A percentile compares a stretch with the other conserved stretches of the same genome.
These are phyloP conservation scores for Entelexis paramagnoliae DNA, from an alignment of 1,139 yeast species.

Conservation along the genomic window DNA sequence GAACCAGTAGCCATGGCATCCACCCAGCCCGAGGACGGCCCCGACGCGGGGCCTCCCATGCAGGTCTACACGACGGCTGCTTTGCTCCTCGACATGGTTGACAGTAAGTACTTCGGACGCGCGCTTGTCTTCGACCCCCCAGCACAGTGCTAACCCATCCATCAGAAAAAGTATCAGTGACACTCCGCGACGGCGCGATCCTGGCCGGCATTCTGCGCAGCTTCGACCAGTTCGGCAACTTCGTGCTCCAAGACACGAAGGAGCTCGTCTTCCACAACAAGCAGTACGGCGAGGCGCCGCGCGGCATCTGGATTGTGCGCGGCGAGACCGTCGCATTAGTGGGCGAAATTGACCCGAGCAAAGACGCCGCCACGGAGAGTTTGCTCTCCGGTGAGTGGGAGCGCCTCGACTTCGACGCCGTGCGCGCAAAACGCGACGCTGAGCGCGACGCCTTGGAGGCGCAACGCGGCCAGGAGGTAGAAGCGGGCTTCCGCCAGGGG, in stretches of 20 bases:
- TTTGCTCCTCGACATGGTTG: slow-evolving; percentile 87
- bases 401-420: slow-evolving; percentile 18
- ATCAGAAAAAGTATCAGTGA: slow-evolving; percentile 54
- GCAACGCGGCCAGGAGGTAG: slow-evolving; percentile 8
- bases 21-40: slow-evolving; percentile 5
- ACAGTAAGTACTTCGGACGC: slow-evolving; percentile 33
- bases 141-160: neutral
- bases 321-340: slow-evolving; percentile 96
- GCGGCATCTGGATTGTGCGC: slow-evolving; percentile 81
- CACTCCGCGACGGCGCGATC: slow-evolving; percentile 81
- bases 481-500: slow-evolving; percentile 19
- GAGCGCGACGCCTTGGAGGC: slow-evolving; percentile 15
- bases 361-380: slow-evolving; percentile 62
- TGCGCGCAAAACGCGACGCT: slow-evolving; percentile 15
- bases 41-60: slow-evolving; percentile 28
- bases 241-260: slow-evolving; percentile 80
- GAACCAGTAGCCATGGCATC: slow-evolving; percentile 3
- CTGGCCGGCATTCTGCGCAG: slow-evolving; percentile 87
- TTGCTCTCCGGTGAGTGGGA: slow-evolving; percentile 9
- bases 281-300: slow-evolving; percentile 60
- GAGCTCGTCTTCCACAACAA: slow-evolving; percentile 67
- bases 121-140: neutral
- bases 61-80: slow-evolving; percentile 96
- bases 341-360: slow-evolving; percentile 88
- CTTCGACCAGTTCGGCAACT: slow-evolving; percentile 88